These are phyloP conservation scores for Avena insularis DNA, from an alignment of 176 grass and related monocot species.

Conservation along the genomic window DNA sequence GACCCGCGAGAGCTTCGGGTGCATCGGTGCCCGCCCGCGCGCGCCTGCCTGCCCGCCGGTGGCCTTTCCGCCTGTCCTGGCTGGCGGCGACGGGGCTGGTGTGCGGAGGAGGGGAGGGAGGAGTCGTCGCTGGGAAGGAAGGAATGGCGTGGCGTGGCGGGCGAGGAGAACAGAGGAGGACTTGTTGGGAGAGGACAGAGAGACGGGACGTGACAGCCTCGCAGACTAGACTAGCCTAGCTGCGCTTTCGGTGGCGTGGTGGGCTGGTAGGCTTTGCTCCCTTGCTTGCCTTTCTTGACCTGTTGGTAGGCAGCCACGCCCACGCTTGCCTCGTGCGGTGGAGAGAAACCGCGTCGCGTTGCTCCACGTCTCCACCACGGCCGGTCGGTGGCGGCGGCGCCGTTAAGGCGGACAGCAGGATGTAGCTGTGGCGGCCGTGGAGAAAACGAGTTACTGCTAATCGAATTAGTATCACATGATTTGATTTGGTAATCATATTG, in stretches of 20 bases:
- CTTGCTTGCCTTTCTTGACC: not conserved
- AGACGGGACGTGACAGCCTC: constrained; percentile 19
- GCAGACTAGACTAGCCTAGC: not conserved
- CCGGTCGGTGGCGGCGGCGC: not conserved
- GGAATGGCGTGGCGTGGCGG: not conserved
- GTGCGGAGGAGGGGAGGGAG: not conserved
- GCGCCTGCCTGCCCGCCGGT: not conserved
- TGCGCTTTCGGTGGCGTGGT: constrained; percentile 12
- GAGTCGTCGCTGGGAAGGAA: not conserved
- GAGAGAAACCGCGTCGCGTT: constrained; percentile 13
- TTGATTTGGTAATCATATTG: too few relatives aligned
- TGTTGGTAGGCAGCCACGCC: not conserved
- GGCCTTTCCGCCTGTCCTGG: not conserved
- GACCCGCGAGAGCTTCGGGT: constrained; percentile 55
- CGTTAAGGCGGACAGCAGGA: constrained; percentile 10
- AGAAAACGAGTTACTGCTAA: too few relatives aligned
- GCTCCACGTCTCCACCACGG: not conserved
- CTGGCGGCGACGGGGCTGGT: not conserved
- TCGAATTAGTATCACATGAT: too few relatives aligned
- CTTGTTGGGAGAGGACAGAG: not conserved
- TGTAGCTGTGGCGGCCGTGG: not conserved
- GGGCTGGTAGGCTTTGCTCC: not conserved
- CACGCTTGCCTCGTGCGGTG: constrained; percentile 1
- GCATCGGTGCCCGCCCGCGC: constrained; percentile 41
- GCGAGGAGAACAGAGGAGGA: not conserved